Percentiles rank a stretch among this genome's conserved stretches.
Evolutionary conservation across 371 early-diverging fungal species (phyloP).

Genomic region (Rhizopus arrhizus): DNA sequence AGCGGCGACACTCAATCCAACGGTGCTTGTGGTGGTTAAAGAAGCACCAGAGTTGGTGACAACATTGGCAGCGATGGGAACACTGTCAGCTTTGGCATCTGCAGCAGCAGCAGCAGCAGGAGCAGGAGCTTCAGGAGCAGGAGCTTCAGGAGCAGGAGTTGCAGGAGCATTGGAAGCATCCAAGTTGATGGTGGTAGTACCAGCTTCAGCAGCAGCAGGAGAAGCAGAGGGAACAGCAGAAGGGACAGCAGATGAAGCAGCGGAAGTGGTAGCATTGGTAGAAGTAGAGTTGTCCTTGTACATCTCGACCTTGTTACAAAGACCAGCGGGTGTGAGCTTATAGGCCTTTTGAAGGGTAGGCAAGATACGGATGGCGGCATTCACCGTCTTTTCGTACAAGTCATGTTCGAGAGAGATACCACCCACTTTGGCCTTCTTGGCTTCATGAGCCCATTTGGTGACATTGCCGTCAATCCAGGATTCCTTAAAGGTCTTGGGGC

Average conservation of each 20-base stretch:
- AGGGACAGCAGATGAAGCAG: conserved; percentile 15
- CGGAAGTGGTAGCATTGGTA: conserved; percentile 5
- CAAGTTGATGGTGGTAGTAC: conserved; percentile 7
- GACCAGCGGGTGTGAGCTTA: conserved; percentile 30
- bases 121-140: conserved; percentile 5
- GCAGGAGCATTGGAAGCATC: conserved; percentile 5
- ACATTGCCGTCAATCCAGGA: conserved; percentile 45
- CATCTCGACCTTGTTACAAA: conserved; percentile 28
- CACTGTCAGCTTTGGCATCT: conserved; percentile 1
- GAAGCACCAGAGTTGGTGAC: conserved; percentile 15
- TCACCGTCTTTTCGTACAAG: conserved; percentile 41
- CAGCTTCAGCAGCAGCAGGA: conserved; percentile 9
- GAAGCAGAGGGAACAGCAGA: conserved; percentile 10
- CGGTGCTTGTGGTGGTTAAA: conserved; percentile 8
- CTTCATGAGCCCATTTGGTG: conserved; percentile 42
- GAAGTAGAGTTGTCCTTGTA: conserved; percentile 31
- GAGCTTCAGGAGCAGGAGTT: conserved; percentile 2
- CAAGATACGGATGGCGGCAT: conserved; percentile 40
- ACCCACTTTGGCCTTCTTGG: conserved; percentile 31
- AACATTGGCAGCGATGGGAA: conserved; percentile 8
- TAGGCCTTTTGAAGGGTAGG: conserved; percentile 37
- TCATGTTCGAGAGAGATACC: conserved; percentile 52
- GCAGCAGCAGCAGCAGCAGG: conserved; percentile 10
- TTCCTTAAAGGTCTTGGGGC: conserved; percentile 13
- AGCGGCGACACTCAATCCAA: conserved; percentile 24